A percentile compares a stretch with the other conserved stretches of the same genome.
Conservation (phyloP, 2,329 filamentous ascomycete species). For the Geosmithia morbida region DNA sequence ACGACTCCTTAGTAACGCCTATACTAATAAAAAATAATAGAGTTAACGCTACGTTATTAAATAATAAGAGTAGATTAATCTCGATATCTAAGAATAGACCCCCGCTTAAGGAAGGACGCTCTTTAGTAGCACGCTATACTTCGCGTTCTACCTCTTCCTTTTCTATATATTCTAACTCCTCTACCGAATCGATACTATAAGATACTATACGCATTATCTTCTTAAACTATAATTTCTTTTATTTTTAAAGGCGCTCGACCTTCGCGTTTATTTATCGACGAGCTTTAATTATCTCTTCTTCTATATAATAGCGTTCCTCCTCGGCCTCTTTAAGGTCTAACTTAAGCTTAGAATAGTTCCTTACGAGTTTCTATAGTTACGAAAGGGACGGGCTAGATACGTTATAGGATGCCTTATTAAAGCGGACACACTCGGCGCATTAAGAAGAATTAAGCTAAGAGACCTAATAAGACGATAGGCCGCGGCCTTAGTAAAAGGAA, state of each 20-base stretch:
- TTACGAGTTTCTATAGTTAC: not conserved
- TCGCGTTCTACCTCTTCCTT: not conserved
- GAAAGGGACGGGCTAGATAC: not conserved
- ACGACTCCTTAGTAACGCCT: not conserved
- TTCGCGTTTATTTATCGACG: too few relatives aligned
- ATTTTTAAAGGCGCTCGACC: not conserved
- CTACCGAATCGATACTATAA: too few relatives aligned
- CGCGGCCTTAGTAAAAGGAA: not conserved
- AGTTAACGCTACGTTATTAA: not conserved
- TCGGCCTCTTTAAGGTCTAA: too few relatives aligned
- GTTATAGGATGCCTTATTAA: too few relatives aligned
- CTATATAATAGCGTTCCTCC: too few relatives aligned
- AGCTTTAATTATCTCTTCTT: too few relatives aligned
- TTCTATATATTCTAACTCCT: constrained; percentile 1
- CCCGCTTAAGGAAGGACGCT: not conserved
- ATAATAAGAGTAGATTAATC: not conserved
- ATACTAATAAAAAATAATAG: too few relatives aligned
- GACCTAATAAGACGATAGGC: not conserved
- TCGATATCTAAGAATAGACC: too few relatives aligned
- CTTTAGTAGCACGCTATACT: not conserved
- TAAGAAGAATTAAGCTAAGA: not conserved
- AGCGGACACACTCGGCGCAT: not conserved
- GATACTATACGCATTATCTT: too few relatives aligned
- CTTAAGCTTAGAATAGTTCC: too few relatives aligned
- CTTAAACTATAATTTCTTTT: too few relatives aligned